A percentile compares a stretch with the other conserved stretches of the same genome.
Conservation (phyloP, 164 flowering plant species). For the Magnolia sinica region DNA sequence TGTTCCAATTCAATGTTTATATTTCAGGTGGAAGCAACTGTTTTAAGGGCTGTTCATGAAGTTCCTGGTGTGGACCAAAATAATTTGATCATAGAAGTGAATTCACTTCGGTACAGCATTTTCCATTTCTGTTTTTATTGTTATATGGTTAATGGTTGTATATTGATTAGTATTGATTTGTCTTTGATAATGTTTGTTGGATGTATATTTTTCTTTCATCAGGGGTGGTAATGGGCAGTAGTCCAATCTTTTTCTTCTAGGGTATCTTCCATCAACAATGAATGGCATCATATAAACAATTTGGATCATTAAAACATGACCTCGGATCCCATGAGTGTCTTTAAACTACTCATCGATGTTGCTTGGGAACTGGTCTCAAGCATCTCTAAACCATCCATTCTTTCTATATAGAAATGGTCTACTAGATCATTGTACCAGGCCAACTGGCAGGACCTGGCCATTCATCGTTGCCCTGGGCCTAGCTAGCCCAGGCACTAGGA, state of each 20-base stretch:
- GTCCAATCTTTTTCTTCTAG: background rate
- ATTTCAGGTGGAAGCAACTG: slow-evolving; percentile 88
- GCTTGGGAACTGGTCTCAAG: too few species aligned
- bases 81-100: slow-evolving; percentile 75
- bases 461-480: too few species aligned
- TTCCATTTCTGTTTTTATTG: background rate
- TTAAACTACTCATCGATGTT: too few species aligned
- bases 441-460: too few species aligned
- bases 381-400: too few species aligned
- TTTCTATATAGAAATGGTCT: too few species aligned
- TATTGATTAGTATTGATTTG: background rate
- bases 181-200: background rate
- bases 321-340: too few species aligned
- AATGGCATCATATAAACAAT: too few species aligned
- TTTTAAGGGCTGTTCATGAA: slow-evolving; percentile 81
- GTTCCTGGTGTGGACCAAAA: slow-evolving; percentile 45
- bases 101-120: slow-evolving; percentile 64
- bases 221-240: background rate
- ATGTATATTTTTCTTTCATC: background rate
- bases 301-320: too few species aligned
- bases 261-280: background rate
- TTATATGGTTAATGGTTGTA: background rate
- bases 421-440: too few species aligned
- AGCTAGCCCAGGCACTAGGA: too few species aligned
- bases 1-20: too few species aligned